Evolutionary conservation across 257 asterid species (phyloP).

Genomic region (Solanum acaule): DNA sequence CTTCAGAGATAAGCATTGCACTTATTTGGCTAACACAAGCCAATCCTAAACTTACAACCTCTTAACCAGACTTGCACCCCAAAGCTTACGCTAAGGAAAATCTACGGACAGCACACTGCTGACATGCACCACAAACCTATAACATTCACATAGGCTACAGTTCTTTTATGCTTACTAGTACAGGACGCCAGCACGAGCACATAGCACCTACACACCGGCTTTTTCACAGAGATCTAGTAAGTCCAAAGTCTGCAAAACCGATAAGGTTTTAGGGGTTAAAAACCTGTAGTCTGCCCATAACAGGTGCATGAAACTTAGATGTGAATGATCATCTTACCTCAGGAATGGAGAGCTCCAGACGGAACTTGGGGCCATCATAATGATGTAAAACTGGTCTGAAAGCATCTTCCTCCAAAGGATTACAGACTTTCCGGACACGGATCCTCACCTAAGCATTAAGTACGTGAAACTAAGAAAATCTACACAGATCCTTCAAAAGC

Average conservation of each 20-base stretch:
- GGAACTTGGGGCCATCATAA: conserved; percentile 96
- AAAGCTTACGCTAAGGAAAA: conserved; percentile 70
- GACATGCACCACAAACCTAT: conserved; percentile 31
- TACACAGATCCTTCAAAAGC: background rate
- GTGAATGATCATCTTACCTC: conserved; percentile 43
- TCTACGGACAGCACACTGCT: conserved; percentile 23
- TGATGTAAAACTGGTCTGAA: conserved; percentile 96
- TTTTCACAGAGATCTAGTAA: conserved; percentile 90
- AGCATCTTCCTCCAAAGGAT: conserved; percentile 89
- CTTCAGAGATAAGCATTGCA: conserved; percentile 19
- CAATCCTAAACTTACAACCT: conserved; percentile 9
- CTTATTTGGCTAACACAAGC: conserved; percentile 36
- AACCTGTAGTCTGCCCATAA: background rate
- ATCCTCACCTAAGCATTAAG: conserved; percentile 53
- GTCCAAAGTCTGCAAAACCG: conserved; percentile 64
- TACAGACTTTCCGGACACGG: conserved; percentile 66
- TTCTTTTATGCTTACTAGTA: conserved; percentile 25
- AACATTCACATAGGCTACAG: conserved; percentile 17
- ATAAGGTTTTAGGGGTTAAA: background rate
- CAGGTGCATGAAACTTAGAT: background rate
- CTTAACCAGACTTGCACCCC: conserved; percentile 31
- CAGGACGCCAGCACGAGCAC: background rate
- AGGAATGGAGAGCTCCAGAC: conserved; percentile 89
- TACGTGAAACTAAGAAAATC: background rate
- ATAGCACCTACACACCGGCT: conserved; percentile 43